Evolutionary conservation across 2,329 filamentous ascomycete species (phyloP).

Genomic region (Epichloe typhina): DNA sequence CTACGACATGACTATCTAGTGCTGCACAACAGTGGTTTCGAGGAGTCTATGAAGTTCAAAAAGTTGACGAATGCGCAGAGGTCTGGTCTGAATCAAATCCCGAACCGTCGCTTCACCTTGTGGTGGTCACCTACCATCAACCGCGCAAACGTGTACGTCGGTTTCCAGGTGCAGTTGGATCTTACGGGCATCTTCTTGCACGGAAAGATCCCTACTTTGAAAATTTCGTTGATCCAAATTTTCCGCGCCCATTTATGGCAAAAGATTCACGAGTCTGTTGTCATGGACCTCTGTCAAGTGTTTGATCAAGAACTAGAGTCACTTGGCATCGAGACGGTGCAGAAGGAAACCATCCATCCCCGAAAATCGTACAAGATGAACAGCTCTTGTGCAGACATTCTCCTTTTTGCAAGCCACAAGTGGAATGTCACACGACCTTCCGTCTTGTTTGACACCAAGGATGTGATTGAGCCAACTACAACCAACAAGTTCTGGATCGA

Average conservation of each 20-base stretch:
- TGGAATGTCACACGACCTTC: slow-evolving; percentile 97
- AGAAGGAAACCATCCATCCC: slow-evolving; percentile 98
- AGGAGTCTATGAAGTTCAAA: slow-evolving; percentile 86
- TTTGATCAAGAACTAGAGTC: slow-evolving; percentile 96
- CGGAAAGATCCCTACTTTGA: slow-evolving; percentile 94
- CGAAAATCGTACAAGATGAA: slow-evolving; percentile 99
- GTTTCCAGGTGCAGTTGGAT: slow-evolving; percentile 98
- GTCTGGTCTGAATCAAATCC: slow-evolving; percentile 95
- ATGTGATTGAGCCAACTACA: slow-evolving; percentile 81
- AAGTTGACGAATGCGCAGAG: slow-evolving; percentile 95
- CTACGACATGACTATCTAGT: slow-evolving; percentile 23
- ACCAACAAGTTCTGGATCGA: slow-evolving; percentile 99
- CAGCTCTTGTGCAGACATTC: slow-evolving; percentile 93
- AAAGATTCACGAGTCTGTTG: slow-evolving; percentile 96
- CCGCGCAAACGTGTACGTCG: slow-evolving; percentile 92
- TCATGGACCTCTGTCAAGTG: slow-evolving; percentile 98
- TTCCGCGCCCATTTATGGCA: slow-evolving; percentile 99
- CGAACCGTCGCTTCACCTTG: slow-evolving; percentile 92
- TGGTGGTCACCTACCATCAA: slow-evolving; percentile 97
- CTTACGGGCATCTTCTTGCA: slow-evolving; percentile 97
- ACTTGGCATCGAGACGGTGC: slow-evolving; percentile 89
- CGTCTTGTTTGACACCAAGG: slow-evolving; percentile 89
- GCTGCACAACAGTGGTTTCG: slow-evolving; percentile 29
- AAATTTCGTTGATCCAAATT: slow-evolving; percentile 97
- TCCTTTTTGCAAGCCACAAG: slow-evolving; percentile 88